Evolutionary conservation across 1,284 basidiomycete species (phyloP), one percentile per base, ranked within the genome.

Genomic region (Fomitopsis schrenkii): DNA sequence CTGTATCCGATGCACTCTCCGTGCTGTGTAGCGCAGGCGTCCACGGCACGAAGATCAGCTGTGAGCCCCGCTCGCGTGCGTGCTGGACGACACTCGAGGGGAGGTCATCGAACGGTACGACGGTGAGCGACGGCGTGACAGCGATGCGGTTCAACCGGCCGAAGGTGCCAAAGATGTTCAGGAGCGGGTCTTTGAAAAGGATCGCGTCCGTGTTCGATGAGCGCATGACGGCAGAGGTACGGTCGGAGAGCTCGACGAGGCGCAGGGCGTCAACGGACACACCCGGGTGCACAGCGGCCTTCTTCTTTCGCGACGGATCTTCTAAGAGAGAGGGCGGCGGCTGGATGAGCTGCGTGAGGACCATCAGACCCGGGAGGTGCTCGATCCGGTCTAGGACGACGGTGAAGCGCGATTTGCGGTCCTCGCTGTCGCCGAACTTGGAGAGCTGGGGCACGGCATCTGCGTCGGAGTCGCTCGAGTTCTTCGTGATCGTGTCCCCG

Each of bases 371-470:
- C 2, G 90, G 83, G 7, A 99, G 78, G 71, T 98, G 93, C 66
- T 96, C 94, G 63, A 97, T 82, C 73, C 88, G 91, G 73, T 95
- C 94, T n/a, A 99, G 83, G 17, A 98, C 88, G 63, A 98, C 86
- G 0, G 91, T 84, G 70, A 97, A 89, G 30, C 85, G 79, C 0
- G 79, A 80, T 68, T 80, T 86, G 69, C 73, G 72, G 1, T 70
- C 63, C 8, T 69, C 68, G 53, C 74, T 73, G 22, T 72, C 70
- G 36, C 61, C 66, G 6, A 14, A 26, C 15, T 63, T 41, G 2
- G 62, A 62, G 44, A 36, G 42, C 44, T 35, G 9, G 40, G 40
- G 41, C 62, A 58, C 44, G 30, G 6, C 53, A 56, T 10, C 42
- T 57, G 10, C 44, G 22, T 58, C 19, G 14, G 54, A 3, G 15